These are phyloP conservation scores for Populus nigra DNA, from an alignment of 345 rosid genomes.

Conservation along the genomic window DNA sequence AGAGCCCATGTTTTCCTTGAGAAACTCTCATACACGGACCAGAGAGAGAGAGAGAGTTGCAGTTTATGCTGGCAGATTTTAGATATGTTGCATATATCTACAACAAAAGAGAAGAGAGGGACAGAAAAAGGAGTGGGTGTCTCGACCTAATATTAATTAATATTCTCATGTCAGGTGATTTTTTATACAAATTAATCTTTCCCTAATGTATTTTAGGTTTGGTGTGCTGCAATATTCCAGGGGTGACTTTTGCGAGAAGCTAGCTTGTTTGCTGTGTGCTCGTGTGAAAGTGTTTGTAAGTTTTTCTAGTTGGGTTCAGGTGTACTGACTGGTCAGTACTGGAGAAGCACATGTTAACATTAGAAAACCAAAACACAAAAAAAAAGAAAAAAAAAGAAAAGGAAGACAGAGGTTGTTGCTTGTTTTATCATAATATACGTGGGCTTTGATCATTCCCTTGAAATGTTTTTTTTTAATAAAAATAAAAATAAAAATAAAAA, in stretches of 20 bases:
- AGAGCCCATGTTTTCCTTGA: slow-evolving; percentile 3
- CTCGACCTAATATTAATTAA: background rate
- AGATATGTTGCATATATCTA: background rate
- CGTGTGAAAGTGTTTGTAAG: background rate
- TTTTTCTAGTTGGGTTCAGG: background rate
- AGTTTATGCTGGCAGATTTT: slow-evolving; percentile 13
- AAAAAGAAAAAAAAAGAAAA: background rate
- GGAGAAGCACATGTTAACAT: background rate
- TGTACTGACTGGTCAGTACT: background rate
- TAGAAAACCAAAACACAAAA: background rate
- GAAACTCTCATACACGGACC: slow-evolving; percentile 6
- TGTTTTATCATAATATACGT: too few relatives aligned
- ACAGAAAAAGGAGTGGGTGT: background rate
- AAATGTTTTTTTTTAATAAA: background rate
- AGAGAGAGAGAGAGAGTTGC: background rate
- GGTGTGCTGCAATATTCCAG: background rate
- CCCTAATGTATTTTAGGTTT: background rate
- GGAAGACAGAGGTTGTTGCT: background rate
- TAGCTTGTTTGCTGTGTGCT: background rate
- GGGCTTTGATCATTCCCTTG: background rate
- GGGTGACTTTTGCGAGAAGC: background rate
- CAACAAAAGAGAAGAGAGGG: background rate
- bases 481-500: background rate
- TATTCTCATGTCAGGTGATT: background rate
- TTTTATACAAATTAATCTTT: background rate